Evolutionary conservation across 2,329 filamentous ascomycete genomes (phyloP).

Genomic region (Aspergillus vadensis): DNA sequence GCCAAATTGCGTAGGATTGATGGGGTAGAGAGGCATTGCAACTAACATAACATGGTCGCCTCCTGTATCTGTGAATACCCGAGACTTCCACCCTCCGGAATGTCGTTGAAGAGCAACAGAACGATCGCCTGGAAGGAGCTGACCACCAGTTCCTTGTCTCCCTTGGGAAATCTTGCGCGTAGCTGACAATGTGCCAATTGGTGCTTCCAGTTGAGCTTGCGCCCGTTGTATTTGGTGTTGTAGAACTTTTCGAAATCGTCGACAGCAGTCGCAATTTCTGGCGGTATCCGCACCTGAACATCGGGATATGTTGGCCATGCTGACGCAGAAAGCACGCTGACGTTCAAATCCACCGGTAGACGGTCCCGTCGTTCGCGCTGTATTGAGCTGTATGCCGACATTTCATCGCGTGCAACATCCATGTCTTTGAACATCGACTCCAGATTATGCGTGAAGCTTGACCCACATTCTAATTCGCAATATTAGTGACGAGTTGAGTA

Average conservation of each 20-base stretch:
- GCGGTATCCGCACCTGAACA: slow-evolving; percentile 70
- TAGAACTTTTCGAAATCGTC: slow-evolving; percentile 84
- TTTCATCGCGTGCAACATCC: slow-evolving; percentile 88
- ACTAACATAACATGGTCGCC: slow-evolving; percentile 70
- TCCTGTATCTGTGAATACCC: slow-evolving; percentile 74
- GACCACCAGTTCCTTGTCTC: slow-evolving; percentile 83
- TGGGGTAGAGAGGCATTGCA: no score
- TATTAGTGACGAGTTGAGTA: slow-evolving; percentile 5
- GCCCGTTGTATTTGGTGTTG: slow-evolving; percentile 82
- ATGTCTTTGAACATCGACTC: slow-evolving; percentile 99
- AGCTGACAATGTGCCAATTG: slow-evolving; percentile 87
- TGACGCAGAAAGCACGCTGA: slow-evolving; percentile 86
- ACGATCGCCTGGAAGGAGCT: slow-evolving; percentile 92
- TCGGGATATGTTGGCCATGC: slow-evolving; percentile 94
- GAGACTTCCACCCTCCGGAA: slow-evolving; percentile 64
- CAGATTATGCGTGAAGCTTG: slow-evolving; percentile 91
- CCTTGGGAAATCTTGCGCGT: slow-evolving; percentile 76
- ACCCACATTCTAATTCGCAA: slow-evolving; percentile 70
- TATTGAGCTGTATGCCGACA: slow-evolving; percentile 79
- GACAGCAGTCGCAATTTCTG: slow-evolving; percentile 73
- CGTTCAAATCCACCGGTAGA: slow-evolving; percentile 69
- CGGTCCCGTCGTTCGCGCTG: slow-evolving; percentile 61
- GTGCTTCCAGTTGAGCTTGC: slow-evolving; percentile 89
- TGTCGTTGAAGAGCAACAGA: slow-evolving; percentile 82
- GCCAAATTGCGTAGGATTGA: neutral